Conservation (phyloP, 805 yeast genomes). For the Yarrowia porcina region DNA sequence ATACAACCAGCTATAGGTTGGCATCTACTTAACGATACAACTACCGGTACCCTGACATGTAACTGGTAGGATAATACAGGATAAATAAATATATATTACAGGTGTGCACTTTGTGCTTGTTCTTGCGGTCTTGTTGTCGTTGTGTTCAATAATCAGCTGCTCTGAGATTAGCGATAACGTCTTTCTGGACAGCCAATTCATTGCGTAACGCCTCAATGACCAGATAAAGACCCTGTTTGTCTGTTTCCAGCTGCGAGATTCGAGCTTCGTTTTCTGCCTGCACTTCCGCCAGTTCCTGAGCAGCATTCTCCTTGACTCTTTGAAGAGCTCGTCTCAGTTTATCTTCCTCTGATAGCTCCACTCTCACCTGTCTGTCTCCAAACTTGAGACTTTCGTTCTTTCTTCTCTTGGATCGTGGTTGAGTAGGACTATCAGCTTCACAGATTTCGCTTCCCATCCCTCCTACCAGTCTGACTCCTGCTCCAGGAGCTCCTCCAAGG, state of each 20-base stretch:
- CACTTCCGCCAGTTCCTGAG: not conserved
- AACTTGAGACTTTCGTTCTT: not conserved
- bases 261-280: not conserved
- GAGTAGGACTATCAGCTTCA: constrained; percentile 2
- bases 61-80: no score
- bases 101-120: no score
- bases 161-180: not conserved
- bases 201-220: constrained; percentile 7
- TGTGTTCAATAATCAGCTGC: not conserved
- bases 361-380: not conserved
- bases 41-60: no score
- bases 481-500: not conserved
- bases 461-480: not conserved
- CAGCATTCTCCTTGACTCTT: not conserved
- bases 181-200: not conserved
- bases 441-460: constrained; percentile 18
- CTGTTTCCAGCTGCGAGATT: constrained; percentile 22
- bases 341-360: not conserved
- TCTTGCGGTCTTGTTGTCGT: no score
- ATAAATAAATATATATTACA: constrained; percentile 5
- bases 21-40: no score
- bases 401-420: not conserved
- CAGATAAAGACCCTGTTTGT: constrained; percentile 20
- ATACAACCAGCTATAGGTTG: no score
- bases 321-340: not conserved